phyloP scores from a whole-genome alignment of 306 rosid species.

The Lagenaria siceraria region DNA sequence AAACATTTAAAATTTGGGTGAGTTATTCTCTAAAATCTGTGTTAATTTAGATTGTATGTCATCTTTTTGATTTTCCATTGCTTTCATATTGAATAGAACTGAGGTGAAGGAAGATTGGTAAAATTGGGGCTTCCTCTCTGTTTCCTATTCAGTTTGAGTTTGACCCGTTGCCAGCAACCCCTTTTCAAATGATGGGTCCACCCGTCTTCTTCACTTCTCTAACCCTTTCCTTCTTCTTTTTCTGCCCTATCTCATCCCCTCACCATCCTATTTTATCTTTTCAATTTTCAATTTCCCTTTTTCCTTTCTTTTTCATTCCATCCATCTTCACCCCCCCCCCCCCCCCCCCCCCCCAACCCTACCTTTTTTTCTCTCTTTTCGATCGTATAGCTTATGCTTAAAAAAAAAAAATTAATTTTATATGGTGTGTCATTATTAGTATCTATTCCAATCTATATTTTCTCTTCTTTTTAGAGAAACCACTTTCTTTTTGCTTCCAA shows the following conservation, averaged over 20 bases:
- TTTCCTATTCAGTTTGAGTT: conserved; percentile 58
- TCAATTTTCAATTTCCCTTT: background rate
- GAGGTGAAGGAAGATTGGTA: too few species aligned
- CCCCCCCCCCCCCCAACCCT: too few species aligned
- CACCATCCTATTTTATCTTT: background rate
- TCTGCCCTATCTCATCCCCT: too few species aligned
- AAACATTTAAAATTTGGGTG: too few species aligned
- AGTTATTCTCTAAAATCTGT: too few species aligned
- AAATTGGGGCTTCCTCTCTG: background rate
- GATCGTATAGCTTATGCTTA: background rate
- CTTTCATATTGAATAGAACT: too few species aligned
- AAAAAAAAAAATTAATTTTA: too few species aligned
- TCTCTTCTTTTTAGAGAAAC: conserved; percentile 1
- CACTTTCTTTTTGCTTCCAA: background rate
- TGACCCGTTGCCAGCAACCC: conserved; percentile 73
- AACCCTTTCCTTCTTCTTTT: background rate
- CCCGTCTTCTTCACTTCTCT: background rate
- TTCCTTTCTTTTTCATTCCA: conserved; percentile 7
- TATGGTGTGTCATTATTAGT: background rate
- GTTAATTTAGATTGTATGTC: too few species aligned
- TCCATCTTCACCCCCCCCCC: too few species aligned
- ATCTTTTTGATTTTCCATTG: too few species aligned
- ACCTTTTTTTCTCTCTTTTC: background rate
- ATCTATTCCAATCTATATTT: background rate
- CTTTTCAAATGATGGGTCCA: conserved; percentile 40